A percentile compares a stretch with the other conserved stretches of the same genome.
Evolutionary conservation across 331 rosid genomes (phyloP).

Genomic region (Stylosanthes scabra): DNA sequence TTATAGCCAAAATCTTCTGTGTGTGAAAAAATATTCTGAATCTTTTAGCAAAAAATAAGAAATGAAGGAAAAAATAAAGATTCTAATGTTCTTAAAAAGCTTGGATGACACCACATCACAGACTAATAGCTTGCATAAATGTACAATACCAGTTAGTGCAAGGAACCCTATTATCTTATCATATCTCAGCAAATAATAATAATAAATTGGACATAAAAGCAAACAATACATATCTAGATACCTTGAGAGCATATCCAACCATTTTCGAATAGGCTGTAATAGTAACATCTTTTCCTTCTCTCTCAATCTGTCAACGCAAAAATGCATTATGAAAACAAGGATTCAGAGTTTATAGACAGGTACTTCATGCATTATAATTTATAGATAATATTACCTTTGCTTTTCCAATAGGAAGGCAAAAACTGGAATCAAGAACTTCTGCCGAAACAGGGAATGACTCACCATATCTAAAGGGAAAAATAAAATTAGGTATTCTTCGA

Average conservation of each 20-base stretch:
- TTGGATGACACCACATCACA: neutral
- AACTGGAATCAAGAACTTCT: constrained; percentile 96
- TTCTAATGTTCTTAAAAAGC: neutral
- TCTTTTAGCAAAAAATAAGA: too few relatives aligned
- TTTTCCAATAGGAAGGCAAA: constrained; percentile 95
- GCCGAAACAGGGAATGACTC: constrained; percentile 95
- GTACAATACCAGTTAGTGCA: constrained; percentile 5
- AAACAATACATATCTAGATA: constrained; percentile 36
- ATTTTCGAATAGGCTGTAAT: constrained; percentile 95
- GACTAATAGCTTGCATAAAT: neutral
- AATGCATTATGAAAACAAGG: constrained; percentile 15
- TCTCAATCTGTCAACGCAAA: constrained; percentile 72
- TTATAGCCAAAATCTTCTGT: constrained; percentile 18
- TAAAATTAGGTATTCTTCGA: constrained; percentile 34
- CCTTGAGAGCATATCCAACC: constrained; percentile 97
- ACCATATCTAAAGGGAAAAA: constrained; percentile 73
- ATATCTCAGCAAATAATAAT: neutral
- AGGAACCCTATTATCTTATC: constrained; percentile 24
- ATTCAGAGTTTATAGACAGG: neutral
- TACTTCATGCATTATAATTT: constrained; percentile 16
- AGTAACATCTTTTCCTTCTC: constrained; percentile 98
- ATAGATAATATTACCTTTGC: constrained; percentile 76
- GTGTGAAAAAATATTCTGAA: neutral
- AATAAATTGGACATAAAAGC: constrained; percentile 22
- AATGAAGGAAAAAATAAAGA: too few relatives aligned